Evolutionary conservation across 2,329 filamentous ascomycete genomes (phyloP).

Genomic region (Epichloe brachyelytri): DNA sequence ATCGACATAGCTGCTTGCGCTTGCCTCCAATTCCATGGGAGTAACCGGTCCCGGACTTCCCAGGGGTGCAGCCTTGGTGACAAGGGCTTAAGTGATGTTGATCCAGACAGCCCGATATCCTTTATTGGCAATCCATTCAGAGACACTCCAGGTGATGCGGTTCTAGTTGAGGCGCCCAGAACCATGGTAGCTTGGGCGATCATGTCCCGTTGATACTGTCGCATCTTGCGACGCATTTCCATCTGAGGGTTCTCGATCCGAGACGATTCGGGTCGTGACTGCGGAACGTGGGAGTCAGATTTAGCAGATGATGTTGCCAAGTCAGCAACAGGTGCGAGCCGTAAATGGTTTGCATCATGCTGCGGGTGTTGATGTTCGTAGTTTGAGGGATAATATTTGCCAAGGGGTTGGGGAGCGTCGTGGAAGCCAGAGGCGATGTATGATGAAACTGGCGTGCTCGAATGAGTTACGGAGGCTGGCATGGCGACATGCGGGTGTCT

Average conservation of each 20-base stretch:
- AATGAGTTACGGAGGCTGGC: constrained; percentile 11
- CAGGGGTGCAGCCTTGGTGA: constrained; percentile 39
- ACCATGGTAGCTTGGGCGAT: constrained; percentile 42
- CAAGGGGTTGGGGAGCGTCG: constrained; percentile 37
- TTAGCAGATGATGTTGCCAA: constrained; percentile 19
- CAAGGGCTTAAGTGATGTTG: constrained; percentile 31
- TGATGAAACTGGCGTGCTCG: constrained; percentile 34
- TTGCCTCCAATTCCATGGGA: constrained; percentile 41
- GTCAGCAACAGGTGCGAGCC: constrained; percentile 12
- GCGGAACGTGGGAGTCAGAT: constrained; percentile 23
- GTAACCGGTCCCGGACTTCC: constrained; percentile 49
- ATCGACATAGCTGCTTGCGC: constrained; percentile 25
- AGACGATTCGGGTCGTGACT: constrained; percentile 1
- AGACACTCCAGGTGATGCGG: constrained; percentile 16
- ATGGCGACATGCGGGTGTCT: constrained; percentile 9
- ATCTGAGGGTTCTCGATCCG: constrained; percentile 14
- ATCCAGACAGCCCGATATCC: constrained; percentile 25
- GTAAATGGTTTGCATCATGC: constrained; percentile 6
- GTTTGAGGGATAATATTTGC: constrained; percentile 52
- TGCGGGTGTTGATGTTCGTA: constrained; percentile 30
- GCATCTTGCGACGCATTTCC: constrained; percentile 37
- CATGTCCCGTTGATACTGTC: constrained; percentile 50
- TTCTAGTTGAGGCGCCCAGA: constrained; percentile 15
- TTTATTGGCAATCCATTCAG: constrained; percentile 23
- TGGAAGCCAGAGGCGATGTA: constrained; percentile 38